Base-by-base conservation (phyloP, 352 stramenopile species). In the Detonula confervacea region DNA sequence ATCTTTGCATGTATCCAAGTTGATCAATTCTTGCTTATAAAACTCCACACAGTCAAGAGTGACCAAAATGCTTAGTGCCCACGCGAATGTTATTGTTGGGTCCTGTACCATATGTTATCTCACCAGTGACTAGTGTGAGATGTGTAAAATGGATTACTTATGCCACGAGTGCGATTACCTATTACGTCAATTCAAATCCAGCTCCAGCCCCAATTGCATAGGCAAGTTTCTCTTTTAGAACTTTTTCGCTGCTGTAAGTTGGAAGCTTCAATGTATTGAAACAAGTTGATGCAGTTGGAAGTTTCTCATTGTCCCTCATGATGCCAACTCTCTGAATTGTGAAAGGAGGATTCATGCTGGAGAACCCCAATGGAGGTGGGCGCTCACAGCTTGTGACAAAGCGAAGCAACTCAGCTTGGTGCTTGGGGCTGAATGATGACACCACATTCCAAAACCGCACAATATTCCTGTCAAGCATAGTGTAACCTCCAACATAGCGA, bases 211-310 rank as follows among this genome's bases (percentile, higher is more conserved):
- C 88, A 65, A 98, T 98, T 46, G 95, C 91, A 44, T 93, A 92
- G n/a, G 98, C 66, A 49, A 98, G 86, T 87, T 97, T 96, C 14
- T 95, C 87, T 16, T 90, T 91, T 69, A 98, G 87, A 12, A 97
- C 91, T 63, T 96, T 97, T 81, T 98, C 95, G 46, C 90, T 97
- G 52, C 93, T 97, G 87, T 98, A 99, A 22, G 96, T 98, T 25
- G 96, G 97, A 37, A 99, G 92, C 83, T 98, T 98, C 61, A 99
- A 90, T 14, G 92, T 97, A 87, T 99, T 99, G 87, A 99, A 98
- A 88, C 97, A 99, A 61, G 97, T 99, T 18, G 92, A 97, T 0
- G 96, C 96, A 52, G 93, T 95, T 14, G 96, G 96, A 30, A 99
- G 91, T 55, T 86, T 92, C 27, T 95, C 90, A 1, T 69, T 73